These are phyloP conservation scores for Hamamelis virginiana DNA, from an alignment of 164 flowering plant species.

Conservation along the genomic window DNA sequence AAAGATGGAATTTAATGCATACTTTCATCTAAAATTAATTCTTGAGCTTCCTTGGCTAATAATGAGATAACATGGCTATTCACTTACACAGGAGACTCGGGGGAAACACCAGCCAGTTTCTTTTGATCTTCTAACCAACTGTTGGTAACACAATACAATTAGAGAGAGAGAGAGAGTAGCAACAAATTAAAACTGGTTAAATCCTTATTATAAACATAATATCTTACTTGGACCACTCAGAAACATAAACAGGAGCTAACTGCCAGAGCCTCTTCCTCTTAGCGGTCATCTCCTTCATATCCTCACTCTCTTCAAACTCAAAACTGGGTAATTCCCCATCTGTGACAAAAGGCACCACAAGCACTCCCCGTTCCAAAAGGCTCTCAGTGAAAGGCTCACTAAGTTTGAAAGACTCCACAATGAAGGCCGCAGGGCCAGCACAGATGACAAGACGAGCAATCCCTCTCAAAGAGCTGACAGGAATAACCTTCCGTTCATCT, in stretches of 20 bases:
- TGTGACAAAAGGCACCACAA: constrained; percentile 78
- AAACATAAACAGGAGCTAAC: constrained; percentile 54
- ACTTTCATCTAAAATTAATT: background rate
- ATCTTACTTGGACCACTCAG: constrained; percentile 87
- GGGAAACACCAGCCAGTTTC: constrained; percentile 74
- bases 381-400: constrained; percentile 63
- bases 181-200: background rate
- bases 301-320: constrained; percentile 66
- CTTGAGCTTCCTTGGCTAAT: background rate
- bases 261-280: constrained; percentile 88
- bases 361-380: constrained; percentile 81
- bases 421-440: constrained; percentile 73
- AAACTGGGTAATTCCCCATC: constrained; percentile 62
- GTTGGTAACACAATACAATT: constrained; percentile 12
- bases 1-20: background rate
- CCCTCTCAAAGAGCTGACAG: constrained; percentile 68
- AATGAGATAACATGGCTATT: background rate
- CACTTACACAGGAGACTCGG: constrained; percentile 93
- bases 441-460: constrained; percentile 80
- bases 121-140: constrained; percentile 98
- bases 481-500: constrained; percentile 53
- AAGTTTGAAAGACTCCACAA: constrained; percentile 56
- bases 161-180: background rate
- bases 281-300: constrained; percentile 32
- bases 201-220: background rate